Percentiles rank a stretch among this genome's conserved stretches.
These are phyloP conservation scores for Diaporthe velutina DNA, from an alignment of 2,329 filamentous ascomycete genomes.

Conservation along the genomic window DNA sequence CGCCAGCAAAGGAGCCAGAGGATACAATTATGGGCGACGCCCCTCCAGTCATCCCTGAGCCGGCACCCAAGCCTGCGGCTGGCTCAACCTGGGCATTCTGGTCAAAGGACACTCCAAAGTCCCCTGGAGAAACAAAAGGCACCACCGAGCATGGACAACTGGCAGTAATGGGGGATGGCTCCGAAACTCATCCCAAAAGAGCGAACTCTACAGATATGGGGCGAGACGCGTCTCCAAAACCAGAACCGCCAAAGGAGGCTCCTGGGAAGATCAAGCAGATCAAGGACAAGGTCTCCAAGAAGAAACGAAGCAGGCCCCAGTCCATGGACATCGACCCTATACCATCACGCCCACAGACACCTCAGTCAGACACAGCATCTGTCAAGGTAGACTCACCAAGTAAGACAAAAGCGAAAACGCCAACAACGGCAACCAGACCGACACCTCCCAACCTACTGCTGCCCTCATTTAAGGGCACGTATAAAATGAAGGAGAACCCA, in stretches of 20 bases:
- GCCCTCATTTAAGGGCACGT: conserved; percentile 78
- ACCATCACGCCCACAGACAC: conserved; percentile 51
- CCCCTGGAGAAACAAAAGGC: conserved; percentile 46
- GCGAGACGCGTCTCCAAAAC: conserved; percentile 15
- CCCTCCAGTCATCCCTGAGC: conserved; percentile 46
- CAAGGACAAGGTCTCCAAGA: conserved; percentile 50
- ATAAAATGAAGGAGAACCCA: conserved; percentile 74
- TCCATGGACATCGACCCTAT: conserved; percentile 62
- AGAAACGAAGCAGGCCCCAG: conserved; percentile 60
- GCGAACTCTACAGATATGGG: conserved; percentile 60
- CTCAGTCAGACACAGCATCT: conserved; percentile 47
- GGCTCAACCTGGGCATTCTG: conserved; percentile 86
- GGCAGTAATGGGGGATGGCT: conserved; percentile 69
- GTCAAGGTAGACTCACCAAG: conserved; percentile 43
- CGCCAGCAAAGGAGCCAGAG: conserved; percentile 48
- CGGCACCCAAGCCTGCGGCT: conserved; percentile 57
- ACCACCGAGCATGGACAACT: conserved; percentile 62
- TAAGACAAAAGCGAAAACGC: conserved; percentile 56
- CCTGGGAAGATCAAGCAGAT: conserved; percentile 46
- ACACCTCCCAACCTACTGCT: conserved; percentile 73
- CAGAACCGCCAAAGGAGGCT: conserved; percentile 51
- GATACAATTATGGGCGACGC: conserved; percentile 61
- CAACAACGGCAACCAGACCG: conserved; percentile 55
- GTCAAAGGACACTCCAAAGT: conserved; percentile 69
- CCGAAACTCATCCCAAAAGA: conserved; percentile 66